These are phyloP conservation scores for Xylaria sp. DNA, from an alignment of 2,329 filamentous ascomycete species.

Conservation along the genomic window DNA sequence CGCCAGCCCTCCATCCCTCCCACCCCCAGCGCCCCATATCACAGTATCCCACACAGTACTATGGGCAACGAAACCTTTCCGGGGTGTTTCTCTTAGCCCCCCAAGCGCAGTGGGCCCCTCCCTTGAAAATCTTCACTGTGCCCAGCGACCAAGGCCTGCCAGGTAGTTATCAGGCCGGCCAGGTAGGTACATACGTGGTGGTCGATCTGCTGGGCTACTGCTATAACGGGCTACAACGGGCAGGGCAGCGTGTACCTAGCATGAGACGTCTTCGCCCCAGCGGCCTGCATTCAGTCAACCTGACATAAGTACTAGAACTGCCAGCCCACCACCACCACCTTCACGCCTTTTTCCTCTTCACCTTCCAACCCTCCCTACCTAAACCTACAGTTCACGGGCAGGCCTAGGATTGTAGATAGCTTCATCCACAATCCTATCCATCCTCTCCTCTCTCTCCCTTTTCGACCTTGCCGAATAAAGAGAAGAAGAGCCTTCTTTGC, in stretches of 20 bases:
- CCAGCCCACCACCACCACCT: constrained; percentile 6
- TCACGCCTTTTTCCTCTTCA: constrained; percentile 4
- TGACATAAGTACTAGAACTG: not conserved
- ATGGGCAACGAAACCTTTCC: not conserved
- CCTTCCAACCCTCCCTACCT: constrained; percentile 12
- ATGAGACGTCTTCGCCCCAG: not conserved
- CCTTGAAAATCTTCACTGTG: not conserved
- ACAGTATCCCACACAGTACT: too few relatives aligned
- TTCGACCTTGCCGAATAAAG: constrained; percentile 22
- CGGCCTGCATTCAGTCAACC: not conserved
- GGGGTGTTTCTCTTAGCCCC: not conserved
- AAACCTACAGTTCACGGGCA: constrained; percentile 28
- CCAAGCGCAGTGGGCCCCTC: not conserved
- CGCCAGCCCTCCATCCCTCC: too few relatives aligned
- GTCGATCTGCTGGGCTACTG: too few relatives aligned
- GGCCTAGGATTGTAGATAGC: constrained; percentile 34
- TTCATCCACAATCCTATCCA: constrained; percentile 20
- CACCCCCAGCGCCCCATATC: not conserved
- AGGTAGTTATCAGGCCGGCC: not conserved
- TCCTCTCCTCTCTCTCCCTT: constrained; percentile 5
- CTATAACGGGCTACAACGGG: not conserved
- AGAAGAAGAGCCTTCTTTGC: constrained; percentile 11
- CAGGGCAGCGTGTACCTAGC: too few relatives aligned
- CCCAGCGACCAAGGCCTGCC: not conserved
- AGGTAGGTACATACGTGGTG: not conserved